Conservation (phyloP, 768 basidiomycete genomes). For the Chiua virens region DNA sequence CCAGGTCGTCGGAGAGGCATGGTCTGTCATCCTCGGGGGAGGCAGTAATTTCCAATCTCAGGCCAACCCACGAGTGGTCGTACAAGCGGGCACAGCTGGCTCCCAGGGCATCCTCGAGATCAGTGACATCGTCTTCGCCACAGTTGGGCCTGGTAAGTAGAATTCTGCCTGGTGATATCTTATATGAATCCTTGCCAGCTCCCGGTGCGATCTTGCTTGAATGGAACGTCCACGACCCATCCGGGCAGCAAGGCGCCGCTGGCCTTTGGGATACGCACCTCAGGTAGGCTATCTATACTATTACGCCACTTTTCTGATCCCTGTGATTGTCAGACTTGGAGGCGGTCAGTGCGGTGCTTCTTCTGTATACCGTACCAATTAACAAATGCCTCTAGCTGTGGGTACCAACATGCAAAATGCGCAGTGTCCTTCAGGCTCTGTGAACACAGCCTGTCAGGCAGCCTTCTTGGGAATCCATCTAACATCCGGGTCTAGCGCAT, state of each 20-base stretch:
- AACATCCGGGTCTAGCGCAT: conserved; percentile 51
- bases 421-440: conserved; percentile 44
- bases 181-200: conserved; percentile 18
- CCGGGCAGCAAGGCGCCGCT: conserved; percentile 49
- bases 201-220: conserved; percentile 48
- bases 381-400: conserved; percentile 35
- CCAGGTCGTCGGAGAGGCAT: conserved; percentile 50
- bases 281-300: conserved; percentile 12
- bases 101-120: conserved; percentile 59
- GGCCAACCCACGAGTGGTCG: conserved; percentile 38
- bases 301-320: neutral
- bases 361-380: neutral
- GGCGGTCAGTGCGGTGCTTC: conserved; percentile 18
- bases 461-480: conserved; percentile 69
- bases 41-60: conserved; percentile 43
- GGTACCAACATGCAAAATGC: conserved; percentile 51
- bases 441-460: conserved; percentile 50
- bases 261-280: conserved; percentile 53
- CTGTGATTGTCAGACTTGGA: conserved; percentile 19
- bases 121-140: conserved; percentile 61
- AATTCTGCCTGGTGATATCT: neutral
- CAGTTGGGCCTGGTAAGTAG: conserved; percentile 44
- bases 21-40: conserved; percentile 47
- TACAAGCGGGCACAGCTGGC: conserved; percentile 45
- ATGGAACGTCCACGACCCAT: conserved; percentile 62